A percentile compares a stretch with the other conserved stretches of the same genome.
These are phyloP conservation scores for Mortierella alpina DNA, from an alignment of 192 early-diverging fungal species.

Conservation along the genomic window DNA sequence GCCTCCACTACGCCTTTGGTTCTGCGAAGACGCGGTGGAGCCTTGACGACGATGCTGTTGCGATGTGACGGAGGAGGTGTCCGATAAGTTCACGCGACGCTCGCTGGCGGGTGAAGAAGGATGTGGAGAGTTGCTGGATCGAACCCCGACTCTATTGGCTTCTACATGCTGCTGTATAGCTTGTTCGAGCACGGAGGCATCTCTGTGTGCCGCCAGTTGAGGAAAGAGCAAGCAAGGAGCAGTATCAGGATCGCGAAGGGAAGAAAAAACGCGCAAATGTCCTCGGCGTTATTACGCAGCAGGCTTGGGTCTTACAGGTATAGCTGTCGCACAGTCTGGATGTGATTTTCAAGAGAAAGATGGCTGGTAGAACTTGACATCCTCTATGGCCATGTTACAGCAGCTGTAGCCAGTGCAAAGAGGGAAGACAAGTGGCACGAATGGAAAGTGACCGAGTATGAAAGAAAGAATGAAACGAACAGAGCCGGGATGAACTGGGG, in stretches of 20 bases:
- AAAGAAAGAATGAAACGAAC: neutral
- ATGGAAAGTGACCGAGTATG: neutral
- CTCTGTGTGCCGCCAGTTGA: slow-evolving; percentile 4
- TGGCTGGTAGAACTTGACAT: slow-evolving; percentile 52
- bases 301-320: slow-evolving; percentile 27
- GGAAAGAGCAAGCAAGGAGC: neutral
- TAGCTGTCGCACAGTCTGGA: slow-evolving; percentile 47
- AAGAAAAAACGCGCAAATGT: neutral
- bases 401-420: slow-evolving; percentile 2
- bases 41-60: slow-evolving; percentile 18
- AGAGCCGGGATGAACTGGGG: neutral
- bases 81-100: slow-evolving; percentile 16
- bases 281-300: neutral
- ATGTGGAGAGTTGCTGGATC: slow-evolving; percentile 32
- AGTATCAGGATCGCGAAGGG: neutral
- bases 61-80: slow-evolving; percentile 13
- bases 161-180: slow-evolving; percentile 53
- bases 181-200: slow-evolving; percentile 49
- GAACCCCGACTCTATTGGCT: slow-evolving; percentile 43
- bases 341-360: slow-evolving; percentile 45
- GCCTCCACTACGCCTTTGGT: slow-evolving; percentile 13
- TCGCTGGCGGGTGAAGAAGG: slow-evolving; percentile 34
- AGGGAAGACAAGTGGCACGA: neutral
- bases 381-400: slow-evolving; percentile 57
- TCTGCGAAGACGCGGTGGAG: slow-evolving; percentile 17